phyloP scores from a whole-genome alignment of 2,329 filamentous ascomycete species.

The Akanthomyces dipterigenus region DNA sequence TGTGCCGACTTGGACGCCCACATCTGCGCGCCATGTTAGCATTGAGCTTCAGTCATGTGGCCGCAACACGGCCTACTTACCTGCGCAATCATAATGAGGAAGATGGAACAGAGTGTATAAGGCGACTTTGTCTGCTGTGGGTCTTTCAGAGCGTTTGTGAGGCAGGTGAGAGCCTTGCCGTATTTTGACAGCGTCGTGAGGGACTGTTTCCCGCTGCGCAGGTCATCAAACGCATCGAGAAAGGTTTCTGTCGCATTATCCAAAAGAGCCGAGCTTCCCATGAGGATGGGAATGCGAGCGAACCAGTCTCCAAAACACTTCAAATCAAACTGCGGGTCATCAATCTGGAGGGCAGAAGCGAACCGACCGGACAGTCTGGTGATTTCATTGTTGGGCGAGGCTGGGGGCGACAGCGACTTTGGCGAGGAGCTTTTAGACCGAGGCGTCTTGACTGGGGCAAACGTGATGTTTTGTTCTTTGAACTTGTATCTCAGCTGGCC shows the following conservation, averaged over 20 bases:
- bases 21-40: conserved; percentile 16
- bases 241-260: conserved; percentile 31
- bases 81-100: conserved; percentile 30
- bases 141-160: conserved; percentile 22
- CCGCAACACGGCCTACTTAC: conserved; percentile 15
- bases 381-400: conserved; percentile 25
- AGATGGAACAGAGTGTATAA: conserved; percentile 31
- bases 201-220: conserved; percentile 18
- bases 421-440: background rate
- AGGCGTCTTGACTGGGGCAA: background rate
- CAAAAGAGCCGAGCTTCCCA: conserved; percentile 39
- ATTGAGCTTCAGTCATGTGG: background rate
- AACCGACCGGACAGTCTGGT: conserved; percentile 19
- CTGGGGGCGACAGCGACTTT: conserved; percentile 1
- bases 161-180: conserved; percentile 22
- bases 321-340: conserved; percentile 40
- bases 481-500: conserved; percentile 44
- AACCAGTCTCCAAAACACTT: conserved; percentile 40
- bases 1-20: conserved; percentile 25
- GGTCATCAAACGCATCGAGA: conserved; percentile 19
- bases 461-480: conserved; percentile 26
- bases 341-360: conserved; percentile 28
- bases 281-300: conserved; percentile 34
- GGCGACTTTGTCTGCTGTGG: conserved; percentile 21
- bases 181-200: conserved; percentile 23